Base-by-base conservation (phyloP, 2,329 filamentous ascomycete genomes). In the Ophiocordyceps robertsii region DNA sequence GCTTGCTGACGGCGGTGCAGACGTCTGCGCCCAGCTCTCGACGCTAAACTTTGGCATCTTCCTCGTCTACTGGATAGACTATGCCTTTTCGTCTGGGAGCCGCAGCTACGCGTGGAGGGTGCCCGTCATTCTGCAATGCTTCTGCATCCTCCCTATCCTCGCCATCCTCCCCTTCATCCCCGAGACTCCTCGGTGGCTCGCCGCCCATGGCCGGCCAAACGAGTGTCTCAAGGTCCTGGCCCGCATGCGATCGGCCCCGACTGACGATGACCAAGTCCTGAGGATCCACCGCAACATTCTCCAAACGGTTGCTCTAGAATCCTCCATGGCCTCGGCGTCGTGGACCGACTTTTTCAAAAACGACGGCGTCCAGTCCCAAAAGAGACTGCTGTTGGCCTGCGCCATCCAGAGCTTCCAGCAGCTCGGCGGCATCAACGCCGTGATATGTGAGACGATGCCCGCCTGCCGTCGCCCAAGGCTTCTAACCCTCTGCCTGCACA, bases 381-480 rank as follows among this genome's bases (percentile, higher is more conserved):
- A 41, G n/a, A 41, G 61, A 6, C 48, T 63, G 0, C 36, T 62
- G 8, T 50, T 64, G 32, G 54, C 57, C 2, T 61, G 57, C n/a
- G 48, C 47, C 0, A 51, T 60, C 0, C 56, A 61, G 14, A 44
- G 44, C 0, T 53, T 58, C 40, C 69, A 72, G 44, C 69, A 72
- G 29, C 56, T 72, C 2, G 62, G 63, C 6, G 70, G 70, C 3
- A 71, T 68, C 46, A 73, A 71, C 30, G 64, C 65, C 4, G 62
- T 69, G 27, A 68, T 68, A 17, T 72, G 56, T 58, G n/a, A 44
- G 55, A 30, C n/a, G n/a, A 16, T 30, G 12, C 16, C 35, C 10
- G 4, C 24, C 7, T 24, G 24, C 7, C 24, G 7, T 24, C 24
- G 7, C 24, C 4, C 4, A 24, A 24, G 4, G 24, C 7, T 24